Percentiles rank a stretch among this genome's conserved stretches.
Evolutionary conservation across 805 yeast species (phyloP).

Genomic region (Nakazawaea molendinolei): DNA sequence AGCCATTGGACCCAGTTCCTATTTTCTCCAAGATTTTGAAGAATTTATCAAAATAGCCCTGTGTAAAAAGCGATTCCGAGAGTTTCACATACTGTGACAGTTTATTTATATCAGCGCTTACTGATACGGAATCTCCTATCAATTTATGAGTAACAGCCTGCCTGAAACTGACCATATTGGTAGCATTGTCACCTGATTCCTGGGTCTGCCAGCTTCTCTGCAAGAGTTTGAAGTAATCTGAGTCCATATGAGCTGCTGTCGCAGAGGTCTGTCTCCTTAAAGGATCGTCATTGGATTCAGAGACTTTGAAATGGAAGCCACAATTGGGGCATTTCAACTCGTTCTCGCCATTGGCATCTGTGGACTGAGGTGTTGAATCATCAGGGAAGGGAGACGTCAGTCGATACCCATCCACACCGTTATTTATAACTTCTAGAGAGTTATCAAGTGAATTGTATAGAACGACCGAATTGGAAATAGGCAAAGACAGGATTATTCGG

Average conservation of each 20-base stretch:
- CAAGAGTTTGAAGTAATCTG: conserved; percentile 11
- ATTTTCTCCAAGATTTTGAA: conserved; percentile 53
- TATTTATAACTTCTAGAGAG: conserved; percentile 9
- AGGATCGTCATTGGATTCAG: too few species aligned
- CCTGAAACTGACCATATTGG: too few species aligned
- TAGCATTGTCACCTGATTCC: too few species aligned
- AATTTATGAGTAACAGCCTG: too few species aligned
- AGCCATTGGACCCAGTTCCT: conserved; percentile 83
- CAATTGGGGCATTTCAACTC: neutral
- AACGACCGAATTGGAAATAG: conserved; percentile 4
- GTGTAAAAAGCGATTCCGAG: conserved; percentile 47
- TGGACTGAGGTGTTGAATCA: too few species aligned
- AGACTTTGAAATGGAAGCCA: neutral
- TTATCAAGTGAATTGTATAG: conserved; percentile 6
- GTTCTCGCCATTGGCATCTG: too few species aligned
- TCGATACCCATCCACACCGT: too few species aligned
- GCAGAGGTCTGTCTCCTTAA: neutral
- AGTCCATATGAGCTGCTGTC: conserved; percentile 3
- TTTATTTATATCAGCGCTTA: neutral
- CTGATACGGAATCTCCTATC: too few species aligned
- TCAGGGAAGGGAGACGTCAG: too few species aligned
- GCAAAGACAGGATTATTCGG: conserved; percentile 6
- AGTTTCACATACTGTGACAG: conserved; percentile 19
- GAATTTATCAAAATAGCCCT: conserved; percentile 73
- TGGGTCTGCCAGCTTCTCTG: too few species aligned